phyloP scores from a whole-genome alignment of 148 eudicot species.

The Amaranthus cruentus region DNA sequence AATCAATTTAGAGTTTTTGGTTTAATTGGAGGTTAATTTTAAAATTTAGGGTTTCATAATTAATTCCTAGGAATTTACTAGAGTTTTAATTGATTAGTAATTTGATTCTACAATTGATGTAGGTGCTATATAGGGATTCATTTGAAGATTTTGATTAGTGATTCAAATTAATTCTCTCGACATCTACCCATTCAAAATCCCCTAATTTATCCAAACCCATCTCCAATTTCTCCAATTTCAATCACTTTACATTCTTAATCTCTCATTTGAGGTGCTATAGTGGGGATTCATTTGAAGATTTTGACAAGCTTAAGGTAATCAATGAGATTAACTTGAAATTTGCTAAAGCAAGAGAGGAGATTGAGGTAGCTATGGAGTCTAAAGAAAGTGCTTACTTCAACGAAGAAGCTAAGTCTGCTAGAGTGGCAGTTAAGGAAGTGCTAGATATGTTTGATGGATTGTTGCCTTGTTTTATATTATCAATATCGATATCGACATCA shows the following conservation, averaged over 20 bases:
- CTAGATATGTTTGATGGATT: conserved; percentile 62
- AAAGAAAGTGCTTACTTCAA: conserved; percentile 88
- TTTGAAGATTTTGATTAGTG: too few relatives aligned
- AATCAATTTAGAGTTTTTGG: too few relatives aligned
- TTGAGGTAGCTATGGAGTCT: conserved; percentile 86
- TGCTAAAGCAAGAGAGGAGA: conserved; percentile 94
- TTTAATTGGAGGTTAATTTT: too few relatives aligned
- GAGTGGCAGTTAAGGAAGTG: conserved; percentile 67
- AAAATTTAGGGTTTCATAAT: too few relatives aligned
- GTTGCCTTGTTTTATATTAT: conserved; percentile 13
- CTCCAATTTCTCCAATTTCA: conserved; percentile 19
- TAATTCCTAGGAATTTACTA: too few relatives aligned
- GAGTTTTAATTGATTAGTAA: too few relatives aligned
- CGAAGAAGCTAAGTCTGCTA: conserved; percentile 91
- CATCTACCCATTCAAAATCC: conserved; percentile 12
- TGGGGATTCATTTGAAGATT: conserved; percentile 12
- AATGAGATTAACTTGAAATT: conserved; percentile 82
- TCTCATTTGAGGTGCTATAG: conserved; percentile 31
- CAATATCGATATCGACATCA: too few relatives aligned
- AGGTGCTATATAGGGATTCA: too few relatives aligned
- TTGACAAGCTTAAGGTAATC: conserved; percentile 56
- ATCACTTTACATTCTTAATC: conserved; percentile 21
- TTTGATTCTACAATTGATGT: too few relatives aligned
- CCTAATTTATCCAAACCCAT: conserved; percentile 17
- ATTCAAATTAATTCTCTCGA: too few relatives aligned